phyloP scores from a whole-genome alignment of 2,329 filamentous ascomycete species.

The Aspergillus sp. region DNA sequence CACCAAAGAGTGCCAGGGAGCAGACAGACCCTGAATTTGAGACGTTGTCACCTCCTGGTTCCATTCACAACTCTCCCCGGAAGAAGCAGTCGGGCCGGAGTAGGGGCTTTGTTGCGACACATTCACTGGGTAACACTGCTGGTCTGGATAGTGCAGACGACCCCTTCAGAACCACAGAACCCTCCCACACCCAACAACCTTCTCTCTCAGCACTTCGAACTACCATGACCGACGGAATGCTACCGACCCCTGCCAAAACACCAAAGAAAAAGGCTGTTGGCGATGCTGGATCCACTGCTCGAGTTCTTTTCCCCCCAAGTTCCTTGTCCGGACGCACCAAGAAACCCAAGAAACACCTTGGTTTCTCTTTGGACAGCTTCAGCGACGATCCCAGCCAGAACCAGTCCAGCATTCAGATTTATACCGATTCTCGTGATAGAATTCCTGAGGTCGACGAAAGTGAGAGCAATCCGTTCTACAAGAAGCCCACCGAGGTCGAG shows the following conservation, averaged over 20 bases:
- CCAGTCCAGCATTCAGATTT: constrained; percentile 50
- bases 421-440: constrained; percentile 60
- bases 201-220: constrained; percentile 17
- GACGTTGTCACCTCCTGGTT: constrained; percentile 25
- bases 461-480: constrained; percentile 54
- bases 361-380: constrained; percentile 43
- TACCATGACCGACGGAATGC: constrained; percentile 40
- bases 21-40: constrained; percentile 15
- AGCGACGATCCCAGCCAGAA: constrained; percentile 23
- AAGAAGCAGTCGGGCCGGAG: constrained; percentile 17
- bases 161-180: constrained; percentile 18
- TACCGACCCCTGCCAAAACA: constrained; percentile 60
- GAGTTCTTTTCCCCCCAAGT: constrained; percentile 49
- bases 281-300: constrained; percentile 45
- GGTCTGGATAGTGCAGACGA: constrained; percentile 10
- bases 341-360: constrained; percentile 42
- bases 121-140: constrained; percentile 14
- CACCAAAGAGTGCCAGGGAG: constrained; percentile 16
- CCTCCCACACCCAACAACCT: constrained; percentile 15
- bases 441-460: constrained; percentile 50
- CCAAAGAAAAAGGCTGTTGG: constrained; percentile 51
- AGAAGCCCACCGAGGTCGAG: constrained; percentile 29
- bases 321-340: constrained; percentile 44
- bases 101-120: constrained; percentile 6
- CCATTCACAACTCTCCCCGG: constrained; percentile 20